Conservation (phyloP, 2,329 filamentous ascomycete genomes). For the Rutstroemia sp. region DNA sequence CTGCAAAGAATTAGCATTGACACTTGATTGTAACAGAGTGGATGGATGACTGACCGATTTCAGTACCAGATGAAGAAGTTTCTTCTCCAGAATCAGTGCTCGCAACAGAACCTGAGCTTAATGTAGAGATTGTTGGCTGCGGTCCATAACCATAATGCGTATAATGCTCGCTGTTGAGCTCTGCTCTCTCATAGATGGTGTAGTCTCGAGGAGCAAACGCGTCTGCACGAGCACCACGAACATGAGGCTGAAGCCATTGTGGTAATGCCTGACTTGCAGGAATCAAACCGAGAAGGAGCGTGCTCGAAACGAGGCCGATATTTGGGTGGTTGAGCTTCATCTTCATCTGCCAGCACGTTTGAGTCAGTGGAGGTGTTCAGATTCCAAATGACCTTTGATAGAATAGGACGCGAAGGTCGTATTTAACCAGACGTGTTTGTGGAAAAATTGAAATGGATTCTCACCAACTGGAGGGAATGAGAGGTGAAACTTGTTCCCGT, state of each 20-base stretch:
- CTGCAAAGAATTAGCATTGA: background rate
- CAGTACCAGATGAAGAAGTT: constrained; percentile 7
- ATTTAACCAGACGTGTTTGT: too few relatives aligned
- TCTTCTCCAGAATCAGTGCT: constrained; percentile 12
- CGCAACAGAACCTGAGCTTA: background rate
- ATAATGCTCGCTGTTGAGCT: constrained; percentile 19
- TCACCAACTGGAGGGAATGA: too few relatives aligned
- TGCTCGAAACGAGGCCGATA: constrained; percentile 14
- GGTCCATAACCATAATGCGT: constrained; percentile 23
- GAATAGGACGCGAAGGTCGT: too few relatives aligned
- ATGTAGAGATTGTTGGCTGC: constrained; percentile 18
- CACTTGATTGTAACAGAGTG: background rate
- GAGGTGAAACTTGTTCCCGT: too few relatives aligned
- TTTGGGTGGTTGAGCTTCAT: constrained; percentile 20
- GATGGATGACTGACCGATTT: background rate
- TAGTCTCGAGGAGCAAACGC: constrained; percentile 20
- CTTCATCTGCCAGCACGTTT: constrained; percentile 14
- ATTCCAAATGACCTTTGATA: too few relatives aligned
- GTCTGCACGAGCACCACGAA: constrained; percentile 11
- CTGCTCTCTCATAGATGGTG: constrained; percentile 17
- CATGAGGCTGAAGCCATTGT: constrained; percentile 19
- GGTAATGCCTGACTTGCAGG: constrained; percentile 19
- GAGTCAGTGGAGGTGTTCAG: background rate
- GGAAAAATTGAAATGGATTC: too few relatives aligned
- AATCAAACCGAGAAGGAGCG: constrained; percentile 15